phyloP scores from a whole-genome alignment of 2,329 filamentous ascomycete species.

The Aspergillus sergii region DNA sequence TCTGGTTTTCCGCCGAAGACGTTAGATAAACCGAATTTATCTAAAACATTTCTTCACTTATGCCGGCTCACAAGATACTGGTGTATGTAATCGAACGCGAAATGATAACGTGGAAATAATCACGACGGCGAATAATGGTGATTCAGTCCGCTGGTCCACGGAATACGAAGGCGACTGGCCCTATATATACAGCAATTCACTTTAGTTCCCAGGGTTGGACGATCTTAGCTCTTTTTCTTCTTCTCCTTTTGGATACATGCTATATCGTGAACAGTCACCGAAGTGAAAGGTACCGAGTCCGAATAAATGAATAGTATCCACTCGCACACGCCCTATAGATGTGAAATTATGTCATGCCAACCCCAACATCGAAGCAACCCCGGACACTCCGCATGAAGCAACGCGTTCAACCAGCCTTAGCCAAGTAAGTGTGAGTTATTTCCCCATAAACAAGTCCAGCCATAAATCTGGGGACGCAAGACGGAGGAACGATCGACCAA shows the following conservation, averaged over 20 bases:
- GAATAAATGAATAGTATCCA: not conserved
- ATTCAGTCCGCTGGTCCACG: not conserved
- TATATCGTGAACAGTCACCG: too few species aligned
- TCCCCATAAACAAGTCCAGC: not conserved
- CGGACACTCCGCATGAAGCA: not conserved
- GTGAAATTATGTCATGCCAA: not conserved
- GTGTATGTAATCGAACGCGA: not conserved
- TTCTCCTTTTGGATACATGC: not conserved
- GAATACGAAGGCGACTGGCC: not conserved
- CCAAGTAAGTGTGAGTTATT: too few species aligned
- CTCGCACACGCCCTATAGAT: not conserved
- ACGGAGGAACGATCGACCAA: constrained; percentile 11
- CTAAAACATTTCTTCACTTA: not conserved
- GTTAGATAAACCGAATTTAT: constrained; percentile 2
- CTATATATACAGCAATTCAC: not conserved
- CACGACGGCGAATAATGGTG: too few species aligned
- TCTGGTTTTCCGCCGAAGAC: not conserved
- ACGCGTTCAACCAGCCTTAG: not conserved
- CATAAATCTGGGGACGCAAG: not conserved
- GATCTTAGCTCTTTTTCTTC: not conserved
- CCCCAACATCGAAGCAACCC: not conserved
- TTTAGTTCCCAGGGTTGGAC: too few species aligned
- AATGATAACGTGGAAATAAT: not conserved
- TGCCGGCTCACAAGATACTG: not conserved
- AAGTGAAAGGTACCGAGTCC: too few species aligned